These are phyloP conservation scores for Penstemon davidsonii DNA, from an alignment of 257 asterid genomes.

Conservation along the genomic window DNA sequence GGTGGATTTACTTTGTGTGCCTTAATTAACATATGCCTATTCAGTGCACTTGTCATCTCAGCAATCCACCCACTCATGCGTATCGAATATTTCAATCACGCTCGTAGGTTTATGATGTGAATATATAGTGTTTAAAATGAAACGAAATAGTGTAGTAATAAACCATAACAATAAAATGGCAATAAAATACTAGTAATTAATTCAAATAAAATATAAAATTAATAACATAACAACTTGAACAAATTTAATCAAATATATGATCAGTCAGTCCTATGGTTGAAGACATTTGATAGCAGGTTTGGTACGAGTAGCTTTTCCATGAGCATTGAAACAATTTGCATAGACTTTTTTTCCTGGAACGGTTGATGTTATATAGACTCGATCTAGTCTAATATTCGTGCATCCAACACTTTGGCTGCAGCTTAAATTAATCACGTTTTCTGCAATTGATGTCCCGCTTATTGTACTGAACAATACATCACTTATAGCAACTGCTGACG, in stretches of 20 bases:
- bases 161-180: too few relatives aligned
- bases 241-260: neutral
- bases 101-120: too few relatives aligned
- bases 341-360: conserved; percentile 37
- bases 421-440: conserved; percentile 44
- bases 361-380: conserved; percentile 42
- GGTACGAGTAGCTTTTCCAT: conserved; percentile 50
- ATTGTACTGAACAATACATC: conserved; percentile 51
- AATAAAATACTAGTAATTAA: too few relatives aligned
- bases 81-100: too few relatives aligned
- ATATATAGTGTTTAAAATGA: too few relatives aligned
- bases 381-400: conserved; percentile 38
- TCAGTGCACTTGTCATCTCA: too few relatives aligned
- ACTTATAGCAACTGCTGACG: conserved; percentile 45
- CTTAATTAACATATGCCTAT: too few relatives aligned
- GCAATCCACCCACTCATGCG: too few relatives aligned
- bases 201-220: too few relatives aligned
- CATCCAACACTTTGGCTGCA: conserved; percentile 54
- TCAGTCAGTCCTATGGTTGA: conserved; percentile 28
- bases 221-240: too few relatives aligned
- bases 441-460: conserved; percentile 53
- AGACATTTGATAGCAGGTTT: conserved; percentile 51
- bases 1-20: too few relatives aligned
- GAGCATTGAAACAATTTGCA: conserved; percentile 55
- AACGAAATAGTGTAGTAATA: too few relatives aligned